A percentile compares a stretch with the other conserved stretches of the same genome.
Evolutionary conservation across 169 alveolate species (phyloP).

Genomic region (Amoebophrya sp.): DNA sequence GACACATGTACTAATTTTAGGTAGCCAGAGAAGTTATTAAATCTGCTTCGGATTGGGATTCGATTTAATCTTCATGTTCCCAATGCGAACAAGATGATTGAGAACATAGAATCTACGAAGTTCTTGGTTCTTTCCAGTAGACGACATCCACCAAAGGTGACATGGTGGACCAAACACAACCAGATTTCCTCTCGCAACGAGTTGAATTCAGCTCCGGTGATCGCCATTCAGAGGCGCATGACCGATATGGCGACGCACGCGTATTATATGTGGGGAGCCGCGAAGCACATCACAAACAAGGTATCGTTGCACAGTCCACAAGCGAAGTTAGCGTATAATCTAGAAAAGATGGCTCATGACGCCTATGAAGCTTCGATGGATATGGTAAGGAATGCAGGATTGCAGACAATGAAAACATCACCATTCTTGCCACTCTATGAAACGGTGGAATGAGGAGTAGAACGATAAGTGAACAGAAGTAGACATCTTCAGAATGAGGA

Average conservation of each 20-base stretch:
- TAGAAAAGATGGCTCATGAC: not conserved
- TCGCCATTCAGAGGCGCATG: not conserved
- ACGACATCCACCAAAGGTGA: too few relatives aligned
- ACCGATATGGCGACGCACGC: conserved; percentile 18
- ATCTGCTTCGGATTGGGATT: too few relatives aligned
- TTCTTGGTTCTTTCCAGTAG: too few relatives aligned
- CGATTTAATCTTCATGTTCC: too few relatives aligned
- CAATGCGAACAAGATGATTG: too few relatives aligned
- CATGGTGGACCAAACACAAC: too few relatives aligned
- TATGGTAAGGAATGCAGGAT: not conserved
- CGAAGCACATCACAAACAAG: not conserved
- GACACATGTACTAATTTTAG: not conserved
- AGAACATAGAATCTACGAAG: too few relatives aligned
- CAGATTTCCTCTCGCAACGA: too few relatives aligned
- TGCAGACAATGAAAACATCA: not conserved
- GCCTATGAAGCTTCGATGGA: not conserved
- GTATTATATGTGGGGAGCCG: not conserved
- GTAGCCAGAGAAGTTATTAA: not conserved
- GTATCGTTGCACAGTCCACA: not conserved
- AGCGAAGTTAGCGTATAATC: not conserved
- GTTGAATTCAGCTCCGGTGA: not conserved
- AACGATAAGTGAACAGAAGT: too few relatives aligned
- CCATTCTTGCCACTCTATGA: not conserved
- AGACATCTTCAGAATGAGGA: too few relatives aligned
- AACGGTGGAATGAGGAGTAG: too few relatives aligned